Base-by-base conservation (phyloP, 2,329 filamentous ascomycete genomes). In the Podosphaera fusca region DNA sequence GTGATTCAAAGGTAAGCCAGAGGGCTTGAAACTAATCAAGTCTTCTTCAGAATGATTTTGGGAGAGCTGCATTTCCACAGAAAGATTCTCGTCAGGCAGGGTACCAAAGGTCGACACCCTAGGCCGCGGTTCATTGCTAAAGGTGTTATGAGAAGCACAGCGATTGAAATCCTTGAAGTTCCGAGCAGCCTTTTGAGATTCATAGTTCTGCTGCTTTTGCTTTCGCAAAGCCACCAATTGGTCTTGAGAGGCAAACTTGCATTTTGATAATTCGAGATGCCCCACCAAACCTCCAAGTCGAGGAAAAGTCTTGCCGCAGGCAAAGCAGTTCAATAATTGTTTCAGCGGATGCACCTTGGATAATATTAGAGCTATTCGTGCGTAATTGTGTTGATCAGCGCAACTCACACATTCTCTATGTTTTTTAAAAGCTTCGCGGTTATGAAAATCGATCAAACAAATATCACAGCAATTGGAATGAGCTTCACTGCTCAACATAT, bases 201-300 rank as follows among this genome's bases (percentile, higher is more conserved):
- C 14, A 46, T 58, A 56, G 30, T 40, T 2, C 40, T 38, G 4
- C 33, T 50, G 14, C 56, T 59, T 33, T 55, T 46, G 46, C 56
- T 55, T 42, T 30, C 38, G 49, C 4, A 59, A 46, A 10, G 46
- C 56, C 7, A 58, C 34, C 45, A 62, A 56, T 3, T 47, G 31
- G 1, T 55, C 33, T 33, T 56, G 54, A 9, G 58, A 14, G 14
- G 59, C 49, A 2, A 31, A 54, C 21, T 54, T 47, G 45, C 63
- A 64, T n/a, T 58, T 40, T 3, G 56, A 40, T 1, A 52, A 30
- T 53, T 65, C 64, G 14, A 62, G 56, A 34, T 65, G 64, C 10
- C 55, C 47, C 10, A 64, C 58, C 9, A 65, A 45, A 14, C 59
- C 58, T 12, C 62, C 63, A 30, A 63, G 56, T n/a, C 61, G 58